Percentiles rank a stretch among this genome's conserved stretches.
Conservation (phyloP, 495 filamentous ascomycete species). For the Delitschia confertaspora region DNA sequence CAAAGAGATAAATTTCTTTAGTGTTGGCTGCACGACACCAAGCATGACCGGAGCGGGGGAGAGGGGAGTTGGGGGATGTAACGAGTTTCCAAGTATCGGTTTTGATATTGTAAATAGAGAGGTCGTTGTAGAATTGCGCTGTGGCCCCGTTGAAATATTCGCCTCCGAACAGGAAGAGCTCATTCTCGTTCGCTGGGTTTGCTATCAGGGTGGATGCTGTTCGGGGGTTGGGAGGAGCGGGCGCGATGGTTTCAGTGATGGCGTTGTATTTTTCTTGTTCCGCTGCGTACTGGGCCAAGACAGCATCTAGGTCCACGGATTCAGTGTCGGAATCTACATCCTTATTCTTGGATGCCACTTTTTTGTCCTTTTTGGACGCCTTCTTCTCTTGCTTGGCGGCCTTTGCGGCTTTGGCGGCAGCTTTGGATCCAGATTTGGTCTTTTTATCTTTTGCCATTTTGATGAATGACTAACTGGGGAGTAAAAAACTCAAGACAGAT, state of each 20-base stretch:
- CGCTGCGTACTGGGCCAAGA: slow-evolving; percentile 78
- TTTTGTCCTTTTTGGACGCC: slow-evolving; percentile 55
- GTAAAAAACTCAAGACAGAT: not conserved
- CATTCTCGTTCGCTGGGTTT: slow-evolving; percentile 74
- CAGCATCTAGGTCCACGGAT: slow-evolving; percentile 91
- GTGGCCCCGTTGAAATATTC: slow-evolving; percentile 58
- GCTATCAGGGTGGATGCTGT: slow-evolving; percentile 71
- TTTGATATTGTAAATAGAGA: slow-evolving; percentile 86
- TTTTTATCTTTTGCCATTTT: slow-evolving; percentile 49
- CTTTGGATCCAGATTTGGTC: slow-evolving; percentile 50
- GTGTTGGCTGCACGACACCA: slow-evolving; percentile 83
- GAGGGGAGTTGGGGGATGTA: slow-evolving; percentile 80
- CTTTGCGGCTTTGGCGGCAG: slow-evolving; percentile 51
- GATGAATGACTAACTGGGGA: not conserved
- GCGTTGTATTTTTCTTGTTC: slow-evolving; percentile 86
- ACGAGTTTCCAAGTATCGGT: slow-evolving; percentile 79
- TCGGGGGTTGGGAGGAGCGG: slow-evolving; percentile 68
- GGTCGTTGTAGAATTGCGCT: slow-evolving; percentile 57
- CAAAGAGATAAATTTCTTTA: slow-evolving; percentile 83
- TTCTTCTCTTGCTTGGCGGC: slow-evolving; percentile 52
- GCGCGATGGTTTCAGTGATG: slow-evolving; percentile 72
- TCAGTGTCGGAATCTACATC: slow-evolving; percentile 70
- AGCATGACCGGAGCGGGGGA: slow-evolving; percentile 85
- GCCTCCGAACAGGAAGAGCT: slow-evolving; percentile 87
- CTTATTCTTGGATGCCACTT: slow-evolving; percentile 42